Evolutionary conservation across 2,329 filamentous ascomycete genomes (phyloP), one percentile per base, ranked within the genome.

Genomic region (Cladophialophora chaetospira): DNA sequence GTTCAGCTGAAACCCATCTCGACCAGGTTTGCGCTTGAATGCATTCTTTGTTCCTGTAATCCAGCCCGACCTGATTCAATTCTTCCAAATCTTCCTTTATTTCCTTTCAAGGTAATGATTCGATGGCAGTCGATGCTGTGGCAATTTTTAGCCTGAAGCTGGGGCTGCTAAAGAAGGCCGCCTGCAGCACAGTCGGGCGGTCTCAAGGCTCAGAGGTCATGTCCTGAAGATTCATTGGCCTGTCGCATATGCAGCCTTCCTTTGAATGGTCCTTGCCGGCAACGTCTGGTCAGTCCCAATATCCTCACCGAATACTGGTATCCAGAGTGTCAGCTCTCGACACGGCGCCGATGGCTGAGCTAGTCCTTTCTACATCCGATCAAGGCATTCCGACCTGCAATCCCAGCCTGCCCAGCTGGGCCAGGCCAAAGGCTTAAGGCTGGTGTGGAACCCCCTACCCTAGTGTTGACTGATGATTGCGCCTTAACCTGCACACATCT

Each of bases 131-230:
- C 51, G 46, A 35, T 55, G 48, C 46, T 53, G 60, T 62, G 53
- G 59, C 61, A 62, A 64, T 57, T 65, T 63, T 62, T 60, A 58
- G 63, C 42, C 60, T 57, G 31, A 54, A 57, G 45, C 44, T 50
- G 53, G 55, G 60, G 55, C 57, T 59, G 53, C 47, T 59, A 44
- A 58, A 53, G 46, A 65, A 60, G 64, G 64, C 59, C 58, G 60
- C 61, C 58, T 65, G 64, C 64, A 66, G 60, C 52, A 61, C 25
- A 31, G 55, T 63, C 53, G 61, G 58, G 55, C 63, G 52, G 57
- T 61, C 61, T 61, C 61, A 62, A 63, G 53, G 53, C 48, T 65
- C 57, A 60, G 31, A 55, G 49, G 49, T 55, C 23, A 49, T 43
- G 62, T 54, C 42, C 46, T 53, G 53, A 36, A 47, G 33, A 58